Percentiles rank a stretch among this genome's conserved stretches.
Conservation (phyloP, 176 grass and related monocot genomes). For the Triticum monococcum region DNA sequence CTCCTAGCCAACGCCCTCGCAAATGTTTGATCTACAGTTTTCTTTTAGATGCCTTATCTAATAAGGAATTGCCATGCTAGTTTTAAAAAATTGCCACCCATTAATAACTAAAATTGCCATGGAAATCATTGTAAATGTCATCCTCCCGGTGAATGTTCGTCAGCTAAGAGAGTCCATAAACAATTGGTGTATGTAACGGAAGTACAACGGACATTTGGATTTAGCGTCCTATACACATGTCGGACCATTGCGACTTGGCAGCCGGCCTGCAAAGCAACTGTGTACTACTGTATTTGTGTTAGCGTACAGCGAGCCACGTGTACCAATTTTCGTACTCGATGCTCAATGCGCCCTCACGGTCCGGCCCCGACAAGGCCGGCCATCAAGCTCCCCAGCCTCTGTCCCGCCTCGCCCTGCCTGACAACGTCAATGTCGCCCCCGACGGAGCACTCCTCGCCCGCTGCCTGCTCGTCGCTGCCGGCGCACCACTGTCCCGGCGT, state of each 20-base stretch:
- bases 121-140: too few relatives aligned
- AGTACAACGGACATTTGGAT: too few relatives aligned
- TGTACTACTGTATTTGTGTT: not conserved
- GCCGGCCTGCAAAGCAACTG: not conserved
- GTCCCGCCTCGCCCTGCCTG: conserved; percentile 23
- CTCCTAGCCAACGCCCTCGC: too few relatives aligned
- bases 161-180: too few relatives aligned
- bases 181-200: too few relatives aligned
- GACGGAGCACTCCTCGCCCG: conserved; percentile 26
- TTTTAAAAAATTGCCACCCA: too few relatives aligned
- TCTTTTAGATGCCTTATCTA: too few relatives aligned
- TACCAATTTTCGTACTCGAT: not conserved
- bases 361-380: conserved; percentile 16
- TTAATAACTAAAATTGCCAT: too few relatives aligned
- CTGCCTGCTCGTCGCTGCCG: conserved; percentile 1
- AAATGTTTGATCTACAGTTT: too few relatives aligned
- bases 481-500: conserved; percentile 55
- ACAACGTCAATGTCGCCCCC: conserved; percentile 44
- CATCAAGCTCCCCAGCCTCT: conserved; percentile 30
- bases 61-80: too few relatives aligned
- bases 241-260: not conserved
- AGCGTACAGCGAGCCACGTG: not conserved
- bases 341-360: not conserved
- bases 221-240: not conserved
- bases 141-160: too few relatives aligned